These are phyloP conservation scores for Mycena vitilis DNA, from an alignment of 768 basidiomycete species.

Conservation along the genomic window DNA sequence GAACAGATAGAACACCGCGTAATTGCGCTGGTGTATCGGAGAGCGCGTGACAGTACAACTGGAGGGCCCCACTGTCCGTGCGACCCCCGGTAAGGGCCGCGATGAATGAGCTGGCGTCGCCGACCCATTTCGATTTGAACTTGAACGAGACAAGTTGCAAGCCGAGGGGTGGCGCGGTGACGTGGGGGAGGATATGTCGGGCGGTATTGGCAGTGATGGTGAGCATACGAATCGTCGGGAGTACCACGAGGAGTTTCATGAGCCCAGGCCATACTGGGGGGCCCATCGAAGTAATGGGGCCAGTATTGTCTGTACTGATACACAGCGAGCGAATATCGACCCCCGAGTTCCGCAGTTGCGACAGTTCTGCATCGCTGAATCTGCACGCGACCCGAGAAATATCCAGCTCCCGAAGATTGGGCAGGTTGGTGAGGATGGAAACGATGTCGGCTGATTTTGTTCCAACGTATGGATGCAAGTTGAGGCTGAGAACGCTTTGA, in stretches of 20 bases:
- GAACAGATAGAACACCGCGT: neutral
- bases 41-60: neutral
- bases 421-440: constrained; percentile 3
- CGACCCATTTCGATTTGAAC: neutral
- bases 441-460: neutral
- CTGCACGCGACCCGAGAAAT: neutral
- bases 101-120: neutral
- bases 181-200: neutral
- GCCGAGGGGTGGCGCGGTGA: neutral
- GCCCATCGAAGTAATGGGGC: neutral
- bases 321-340: constrained; percentile 1
- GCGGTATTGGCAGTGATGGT: constrained; percentile 2
- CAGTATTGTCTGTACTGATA: neutral
- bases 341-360: neutral
- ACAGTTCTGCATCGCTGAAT: neutral
- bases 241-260: neutral
- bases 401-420: constrained; percentile 14
- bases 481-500: neutral
- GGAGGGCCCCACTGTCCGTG: neutral
- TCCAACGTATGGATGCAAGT: neutral
- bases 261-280: neutral
- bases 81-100: neutral
- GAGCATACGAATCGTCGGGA: constrained; percentile 14
- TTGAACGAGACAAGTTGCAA: constrained; percentile 6
- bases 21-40: neutral